A percentile compares a stretch with the other conserved stretches of the same genome.
Conservation (phyloP, 169 alveolate species). For the Amoebophrya sp. region DNA sequence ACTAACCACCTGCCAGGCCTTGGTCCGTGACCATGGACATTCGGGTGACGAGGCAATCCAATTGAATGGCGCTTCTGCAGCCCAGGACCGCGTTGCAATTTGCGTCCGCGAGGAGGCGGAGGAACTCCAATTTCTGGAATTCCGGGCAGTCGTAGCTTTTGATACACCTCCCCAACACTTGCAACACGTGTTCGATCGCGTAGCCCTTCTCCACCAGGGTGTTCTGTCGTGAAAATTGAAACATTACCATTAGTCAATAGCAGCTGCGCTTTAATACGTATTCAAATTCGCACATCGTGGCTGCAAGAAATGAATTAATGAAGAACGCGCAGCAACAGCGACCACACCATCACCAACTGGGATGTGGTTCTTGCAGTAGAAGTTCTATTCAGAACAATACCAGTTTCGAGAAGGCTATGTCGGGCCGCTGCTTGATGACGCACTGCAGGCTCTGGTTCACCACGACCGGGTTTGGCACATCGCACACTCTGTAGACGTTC, state of each 20-base stretch:
- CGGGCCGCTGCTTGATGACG: not conserved
- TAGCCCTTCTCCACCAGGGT: conserved; percentile 1
- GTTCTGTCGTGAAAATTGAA: not conserved
- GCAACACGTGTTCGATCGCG: not conserved
- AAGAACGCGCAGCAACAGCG: no score
- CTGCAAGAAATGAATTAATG: no score
- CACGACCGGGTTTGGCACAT: not conserved
- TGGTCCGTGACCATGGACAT: not conserved
- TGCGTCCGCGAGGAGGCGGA: conserved; percentile 1
- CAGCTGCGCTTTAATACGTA: no score
- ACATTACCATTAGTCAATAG: not conserved
- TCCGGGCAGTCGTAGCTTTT: conserved; percentile 14
- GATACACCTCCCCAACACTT: not conserved
- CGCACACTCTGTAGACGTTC: conserved; percentile 76
- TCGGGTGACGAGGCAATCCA: not conserved
- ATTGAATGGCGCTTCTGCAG: not conserved
- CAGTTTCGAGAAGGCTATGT: not conserved
- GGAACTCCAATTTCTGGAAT: not conserved
- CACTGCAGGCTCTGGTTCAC: not conserved
- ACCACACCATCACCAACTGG: no score
- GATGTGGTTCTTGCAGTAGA: no score
- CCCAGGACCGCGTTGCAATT: not conserved
- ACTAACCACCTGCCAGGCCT: not conserved
- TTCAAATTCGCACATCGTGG: no score
- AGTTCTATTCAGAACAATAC: not conserved